Percentiles rank a stretch among this genome's conserved stretches.
Conservation (phyloP, 306 rosid species). For the Vigna nakashimae region DNA sequence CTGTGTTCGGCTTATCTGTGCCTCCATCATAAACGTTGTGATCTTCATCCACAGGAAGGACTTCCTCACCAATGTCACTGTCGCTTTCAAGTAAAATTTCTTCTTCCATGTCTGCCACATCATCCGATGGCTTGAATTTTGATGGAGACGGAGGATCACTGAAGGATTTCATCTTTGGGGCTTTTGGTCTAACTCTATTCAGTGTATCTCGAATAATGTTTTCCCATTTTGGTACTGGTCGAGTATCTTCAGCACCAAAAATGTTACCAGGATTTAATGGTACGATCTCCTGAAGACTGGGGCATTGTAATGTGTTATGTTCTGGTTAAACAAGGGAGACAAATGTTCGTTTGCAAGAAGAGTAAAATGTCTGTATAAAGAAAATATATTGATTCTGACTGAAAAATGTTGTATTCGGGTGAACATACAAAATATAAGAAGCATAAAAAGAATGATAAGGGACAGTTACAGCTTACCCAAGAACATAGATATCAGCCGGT, state of each 20-base stretch:
- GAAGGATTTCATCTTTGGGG: slow-evolving; percentile 70
- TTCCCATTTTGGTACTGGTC: slow-evolving; percentile 89
- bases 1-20: slow-evolving; percentile 38
- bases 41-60: slow-evolving; percentile 75
- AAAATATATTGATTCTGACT: too few relatives aligned
- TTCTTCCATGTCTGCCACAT: slow-evolving; percentile 71
- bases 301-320: slow-evolving; percentile 37
- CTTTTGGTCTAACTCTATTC: slow-evolving; percentile 61
- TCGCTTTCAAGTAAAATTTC: slow-evolving; percentile 79
- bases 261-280: slow-evolving; percentile 91
- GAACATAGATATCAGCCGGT: slow-evolving; percentile 90
- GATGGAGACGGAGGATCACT: slow-evolving; percentile 97
- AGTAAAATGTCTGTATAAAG: neutral
- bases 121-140: slow-evolving; percentile 74
- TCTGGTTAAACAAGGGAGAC: slow-evolving; percentile 24
- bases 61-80: slow-evolving; percentile 82
- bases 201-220: slow-evolving; percentile 73
- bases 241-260: slow-evolving; percentile 81
- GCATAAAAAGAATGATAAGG: neutral
- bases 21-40: slow-evolving; percentile 44
- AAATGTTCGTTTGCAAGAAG: slow-evolving; percentile 7
- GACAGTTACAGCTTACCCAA: slow-evolving; percentile 67
- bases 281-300: slow-evolving; percentile 97
- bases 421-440: neutral
- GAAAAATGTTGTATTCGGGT: too few relatives aligned